Percentiles rank a stretch among this genome's conserved stretches.
Evolutionary conservation across 331 rosid species (phyloP).

Genomic region (Acacia pycnantha): DNA sequence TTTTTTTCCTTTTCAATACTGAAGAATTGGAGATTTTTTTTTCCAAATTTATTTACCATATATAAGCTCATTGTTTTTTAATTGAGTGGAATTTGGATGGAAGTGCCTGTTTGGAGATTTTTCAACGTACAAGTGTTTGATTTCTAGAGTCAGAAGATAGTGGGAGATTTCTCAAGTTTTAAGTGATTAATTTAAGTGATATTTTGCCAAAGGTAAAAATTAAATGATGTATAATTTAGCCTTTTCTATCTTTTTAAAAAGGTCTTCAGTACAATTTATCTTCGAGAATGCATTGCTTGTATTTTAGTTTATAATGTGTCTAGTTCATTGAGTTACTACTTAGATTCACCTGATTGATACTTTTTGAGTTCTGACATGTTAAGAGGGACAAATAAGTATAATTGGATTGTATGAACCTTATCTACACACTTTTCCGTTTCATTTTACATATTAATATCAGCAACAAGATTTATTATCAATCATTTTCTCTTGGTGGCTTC

Average conservation of each 20-base stretch:
- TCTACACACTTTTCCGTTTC: not conserved
- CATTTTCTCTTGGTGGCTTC: not conserved
- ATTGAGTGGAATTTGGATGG: not conserved
- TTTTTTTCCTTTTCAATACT: not conserved
- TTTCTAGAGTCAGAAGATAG: not conserved
- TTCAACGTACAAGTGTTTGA: not conserved
- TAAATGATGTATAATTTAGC: not conserved
- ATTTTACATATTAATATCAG: not conserved
- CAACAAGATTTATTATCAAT: not conserved
- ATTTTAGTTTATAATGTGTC: not conserved
- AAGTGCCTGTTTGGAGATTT: not conserved
- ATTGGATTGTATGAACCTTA: not conserved
- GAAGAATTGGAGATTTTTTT: not conserved
- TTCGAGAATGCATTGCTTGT: not conserved
- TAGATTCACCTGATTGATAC: not conserved
- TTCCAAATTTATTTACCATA: not conserved
- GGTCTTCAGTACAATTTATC: not conserved
- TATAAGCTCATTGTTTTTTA: not conserved
- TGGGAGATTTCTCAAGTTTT: not conserved
- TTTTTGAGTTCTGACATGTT: not conserved
- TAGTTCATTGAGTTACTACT: not conserved
- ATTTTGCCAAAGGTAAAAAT: not conserved
- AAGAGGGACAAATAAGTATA: not conserved
- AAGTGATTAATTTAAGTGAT: not conserved
- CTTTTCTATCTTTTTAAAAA: not conserved